Percentiles rank a stretch among this genome's conserved stretches.
phyloP scores from a whole-genome alignment of 768 basidiomycete species.

The Pleurotus djamor region DNA sequence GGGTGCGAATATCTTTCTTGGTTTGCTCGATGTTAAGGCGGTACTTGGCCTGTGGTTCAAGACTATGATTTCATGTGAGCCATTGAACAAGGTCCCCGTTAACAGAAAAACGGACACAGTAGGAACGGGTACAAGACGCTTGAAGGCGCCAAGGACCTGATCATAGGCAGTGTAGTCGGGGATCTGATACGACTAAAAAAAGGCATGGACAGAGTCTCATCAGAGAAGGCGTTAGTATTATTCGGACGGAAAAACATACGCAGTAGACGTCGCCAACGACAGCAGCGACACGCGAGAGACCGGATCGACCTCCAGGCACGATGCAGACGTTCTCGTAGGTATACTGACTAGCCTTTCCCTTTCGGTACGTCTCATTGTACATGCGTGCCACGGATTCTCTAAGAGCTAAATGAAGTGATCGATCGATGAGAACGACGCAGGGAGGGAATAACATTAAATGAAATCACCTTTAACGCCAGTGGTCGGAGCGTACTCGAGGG shows the following conservation, averaged over 20 bases:
- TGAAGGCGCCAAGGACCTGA: slow-evolving; percentile 83
- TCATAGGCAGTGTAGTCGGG: slow-evolving; percentile 93
- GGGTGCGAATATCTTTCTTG: slow-evolving; percentile 78
- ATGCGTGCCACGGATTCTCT: slow-evolving; percentile 87
- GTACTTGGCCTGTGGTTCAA: slow-evolving; percentile 55
- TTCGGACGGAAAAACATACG: slow-evolving; percentile 32
- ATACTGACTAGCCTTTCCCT: slow-evolving; percentile 81
- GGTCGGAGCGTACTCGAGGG: slow-evolving; percentile 90
- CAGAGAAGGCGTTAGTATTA: neutral
- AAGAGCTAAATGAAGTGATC: slow-evolving; percentile 45
- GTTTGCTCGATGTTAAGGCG: slow-evolving; percentile 78
- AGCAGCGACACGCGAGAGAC: slow-evolving; percentile 87
- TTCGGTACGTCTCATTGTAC: slow-evolving; percentile 86
- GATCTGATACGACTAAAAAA: slow-evolving; percentile 75
- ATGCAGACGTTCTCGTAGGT: slow-evolving; percentile 94
- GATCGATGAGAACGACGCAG: neutral
- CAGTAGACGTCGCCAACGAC: slow-evolving; percentile 90
- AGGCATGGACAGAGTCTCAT: slow-evolving; percentile 6
- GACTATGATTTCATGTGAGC: neutral
- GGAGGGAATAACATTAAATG: neutral
- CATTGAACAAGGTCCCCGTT: neutral
- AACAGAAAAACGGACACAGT: slow-evolving; percentile 65
- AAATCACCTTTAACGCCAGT: slow-evolving; percentile 78
- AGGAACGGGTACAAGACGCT: slow-evolving; percentile 86
- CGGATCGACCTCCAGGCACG: slow-evolving; percentile 91